Conservation (phyloP, 1,139 yeast species). For the Kodamaea anthophila region DNA sequence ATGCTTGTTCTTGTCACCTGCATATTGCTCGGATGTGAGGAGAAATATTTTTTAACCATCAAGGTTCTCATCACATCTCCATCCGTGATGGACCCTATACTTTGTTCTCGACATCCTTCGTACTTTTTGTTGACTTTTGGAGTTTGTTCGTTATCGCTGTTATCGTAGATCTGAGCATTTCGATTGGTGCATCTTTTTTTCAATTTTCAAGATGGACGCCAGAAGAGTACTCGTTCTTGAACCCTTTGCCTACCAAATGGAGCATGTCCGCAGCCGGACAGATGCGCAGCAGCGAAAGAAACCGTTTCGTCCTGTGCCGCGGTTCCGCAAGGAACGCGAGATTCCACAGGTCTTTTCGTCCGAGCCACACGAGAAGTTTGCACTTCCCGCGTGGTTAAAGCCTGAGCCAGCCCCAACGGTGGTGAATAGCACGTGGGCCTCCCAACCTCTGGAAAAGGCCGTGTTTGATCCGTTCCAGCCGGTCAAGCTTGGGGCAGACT, state of each 20-base stretch:
- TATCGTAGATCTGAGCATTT: too few species aligned
- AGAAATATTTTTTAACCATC: too few species aligned
- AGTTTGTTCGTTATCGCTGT: too few species aligned
- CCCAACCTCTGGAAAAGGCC: background rate
- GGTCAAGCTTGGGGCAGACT: too few species aligned
- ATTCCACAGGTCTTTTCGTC: slow-evolving; percentile 5
- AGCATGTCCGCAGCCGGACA: slow-evolving; percentile 25
- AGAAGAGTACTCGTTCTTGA: slow-evolving; percentile 22
- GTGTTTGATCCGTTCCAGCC: slow-evolving; percentile 21
- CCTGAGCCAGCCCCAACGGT: slow-evolving; percentile 1
- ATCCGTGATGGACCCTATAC: too few species aligned
- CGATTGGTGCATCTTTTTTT: slow-evolving; percentile 1
- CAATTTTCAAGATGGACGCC: slow-evolving; percentile 9
- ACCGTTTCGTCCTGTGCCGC: background rate
- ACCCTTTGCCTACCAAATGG: slow-evolving; percentile 31
- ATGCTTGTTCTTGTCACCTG: too few species aligned
- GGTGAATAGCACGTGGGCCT: background rate
- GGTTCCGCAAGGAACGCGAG: slow-evolving; percentile 3
- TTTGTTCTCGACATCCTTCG: too few species aligned
- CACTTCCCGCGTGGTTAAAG: slow-evolving; percentile 1
- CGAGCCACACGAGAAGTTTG: slow-evolving; percentile 3
- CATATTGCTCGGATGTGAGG: too few species aligned
- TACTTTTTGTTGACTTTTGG: too few species aligned
- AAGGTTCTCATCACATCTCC: too few species aligned
- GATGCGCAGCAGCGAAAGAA: slow-evolving; percentile 19